Percentiles rank a stretch among this genome's conserved stretches.
Conservation (phyloP, 352 stramenopile species). For the Phytophthora multivora region DNA sequence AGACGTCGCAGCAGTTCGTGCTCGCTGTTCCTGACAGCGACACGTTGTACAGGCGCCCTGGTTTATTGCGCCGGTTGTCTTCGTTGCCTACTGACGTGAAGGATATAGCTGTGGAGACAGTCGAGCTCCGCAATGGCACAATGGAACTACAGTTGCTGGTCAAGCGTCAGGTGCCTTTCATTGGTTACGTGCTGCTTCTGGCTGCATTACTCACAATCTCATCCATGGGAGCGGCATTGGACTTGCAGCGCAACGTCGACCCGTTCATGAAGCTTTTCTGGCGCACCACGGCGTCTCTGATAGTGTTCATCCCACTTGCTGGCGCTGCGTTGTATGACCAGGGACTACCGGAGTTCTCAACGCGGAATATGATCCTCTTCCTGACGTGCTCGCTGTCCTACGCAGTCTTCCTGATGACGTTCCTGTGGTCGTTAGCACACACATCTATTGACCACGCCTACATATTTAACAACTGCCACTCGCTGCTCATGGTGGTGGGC, state of each 20-base stretch:
- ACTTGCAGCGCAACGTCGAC: constrained; percentile 72
- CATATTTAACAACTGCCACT: constrained; percentile 91
- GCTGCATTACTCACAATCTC: constrained; percentile 77
- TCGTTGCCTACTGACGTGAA: constrained; percentile 73
- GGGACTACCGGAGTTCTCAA: constrained; percentile 63
- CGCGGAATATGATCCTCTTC: constrained; percentile 66
- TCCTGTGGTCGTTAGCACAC: constrained; percentile 75
- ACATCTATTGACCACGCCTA: constrained; percentile 86
- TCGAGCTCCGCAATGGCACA: constrained; percentile 65
- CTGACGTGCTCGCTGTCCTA: constrained; percentile 71
- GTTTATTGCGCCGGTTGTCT: constrained; percentile 61
- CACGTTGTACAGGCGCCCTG: constrained; percentile 57
- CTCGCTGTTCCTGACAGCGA: constrained; percentile 71
- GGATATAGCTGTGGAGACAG: constrained; percentile 74
- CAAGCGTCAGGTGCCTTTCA: constrained; percentile 72
- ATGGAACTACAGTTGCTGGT: constrained; percentile 79
- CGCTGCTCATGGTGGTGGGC: constrained; percentile 76
- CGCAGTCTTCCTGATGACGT: constrained; percentile 82
- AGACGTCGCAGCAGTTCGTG: constrained; percentile 68
- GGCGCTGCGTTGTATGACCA: constrained; percentile 55
- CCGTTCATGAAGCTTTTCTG: constrained; percentile 88
- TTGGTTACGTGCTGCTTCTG: constrained; percentile 78
- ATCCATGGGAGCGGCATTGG: constrained; percentile 73
- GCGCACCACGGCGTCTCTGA: constrained; percentile 73
- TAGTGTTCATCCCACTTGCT: constrained; percentile 74